Percentiles rank a stretch among this genome's conserved stretches.
These are phyloP conservation scores for Corrigiola litoralis DNA, from an alignment of 179 eudicot species.

Conservation along the genomic window DNA sequence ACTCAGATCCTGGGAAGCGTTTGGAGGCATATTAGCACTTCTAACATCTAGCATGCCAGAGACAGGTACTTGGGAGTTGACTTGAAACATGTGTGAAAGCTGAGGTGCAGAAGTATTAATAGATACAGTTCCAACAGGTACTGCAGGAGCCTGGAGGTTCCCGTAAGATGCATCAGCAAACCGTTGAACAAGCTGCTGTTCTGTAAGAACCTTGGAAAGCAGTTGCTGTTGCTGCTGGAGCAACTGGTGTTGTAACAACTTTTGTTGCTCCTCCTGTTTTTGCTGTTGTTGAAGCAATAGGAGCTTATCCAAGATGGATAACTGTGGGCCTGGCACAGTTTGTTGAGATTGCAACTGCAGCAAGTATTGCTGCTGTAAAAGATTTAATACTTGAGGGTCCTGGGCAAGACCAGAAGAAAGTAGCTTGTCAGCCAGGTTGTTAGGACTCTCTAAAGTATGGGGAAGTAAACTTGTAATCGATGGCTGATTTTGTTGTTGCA, in stretches of 20 bases:
- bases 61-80: slow-evolving; percentile 42
- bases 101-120: slow-evolving; percentile 36
- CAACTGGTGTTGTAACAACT: slow-evolving; percentile 53
- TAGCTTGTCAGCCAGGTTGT: slow-evolving; percentile 50
- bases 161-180: slow-evolving; percentile 49
- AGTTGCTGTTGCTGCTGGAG: slow-evolving; percentile 71
- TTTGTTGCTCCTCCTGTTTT: slow-evolving; percentile 82
- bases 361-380: slow-evolving; percentile 82
- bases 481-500: slow-evolving; percentile 58
- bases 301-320: slow-evolving; percentile 63
- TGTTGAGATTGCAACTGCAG: slow-evolving; percentile 69
- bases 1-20: slow-evolving; percentile 35
- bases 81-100: slow-evolving; percentile 45
- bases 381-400: slow-evolving; percentile 66
- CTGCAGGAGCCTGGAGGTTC: slow-evolving; percentile 44
- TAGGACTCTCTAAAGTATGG: slow-evolving; percentile 47
- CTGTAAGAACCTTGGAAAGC: slow-evolving; percentile 71
- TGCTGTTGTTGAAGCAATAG: slow-evolving; percentile 79
- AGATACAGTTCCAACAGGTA: slow-evolving; percentile 39
- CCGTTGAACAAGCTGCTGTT: slow-evolving; percentile 53
- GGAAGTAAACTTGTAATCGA: slow-evolving; percentile 40
- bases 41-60: slow-evolving; percentile 37
- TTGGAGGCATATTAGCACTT: slow-evolving; percentile 33
- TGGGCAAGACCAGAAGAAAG: slow-evolving; percentile 67
- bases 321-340: slow-evolving; percentile 48